These are phyloP conservation scores for Aureobasidium sp. DNA, from an alignment of 2,329 filamentous ascomycete genomes.

Conservation along the genomic window DNA sequence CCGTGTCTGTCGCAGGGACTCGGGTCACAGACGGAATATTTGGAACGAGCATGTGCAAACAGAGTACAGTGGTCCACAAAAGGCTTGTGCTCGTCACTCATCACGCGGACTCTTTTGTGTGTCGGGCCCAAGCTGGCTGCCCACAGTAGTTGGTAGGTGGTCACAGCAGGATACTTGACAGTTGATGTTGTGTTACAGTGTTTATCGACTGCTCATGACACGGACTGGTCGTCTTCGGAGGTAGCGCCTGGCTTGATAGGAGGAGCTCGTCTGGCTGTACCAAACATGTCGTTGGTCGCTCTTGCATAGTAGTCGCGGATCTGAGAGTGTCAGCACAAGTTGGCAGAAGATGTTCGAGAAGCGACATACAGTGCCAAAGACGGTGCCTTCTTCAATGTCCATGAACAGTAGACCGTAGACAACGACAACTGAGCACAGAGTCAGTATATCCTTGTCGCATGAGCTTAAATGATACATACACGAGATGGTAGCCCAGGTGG, in stretches of 20 bases:
- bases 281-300: constrained; percentile 12
- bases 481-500: constrained; percentile 54
- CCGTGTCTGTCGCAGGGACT: background rate
- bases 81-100: background rate
- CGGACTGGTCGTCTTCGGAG: background rate
- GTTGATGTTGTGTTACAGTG: background rate
- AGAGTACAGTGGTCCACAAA: background rate
- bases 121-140: background rate
- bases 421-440: constrained; percentile 6
- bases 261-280: background rate
- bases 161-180: background rate
- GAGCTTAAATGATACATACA: constrained; percentile 38
- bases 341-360: no score
- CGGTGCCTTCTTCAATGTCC: constrained; percentile 10
- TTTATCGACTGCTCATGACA: background rate
- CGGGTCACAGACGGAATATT: background rate
- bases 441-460: background rate
- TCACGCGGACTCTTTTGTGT: background rate
- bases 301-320: constrained; percentile 2
- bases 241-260: background rate
- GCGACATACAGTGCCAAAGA: constrained; percentile 13
- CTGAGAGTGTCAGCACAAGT: background rate
- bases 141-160: background rate
- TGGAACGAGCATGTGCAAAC: background rate
- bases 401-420: constrained; percentile 16